Evolutionary conservation across 768 basidiomycete species (phyloP).

Genomic region (Russula compacta): DNA sequence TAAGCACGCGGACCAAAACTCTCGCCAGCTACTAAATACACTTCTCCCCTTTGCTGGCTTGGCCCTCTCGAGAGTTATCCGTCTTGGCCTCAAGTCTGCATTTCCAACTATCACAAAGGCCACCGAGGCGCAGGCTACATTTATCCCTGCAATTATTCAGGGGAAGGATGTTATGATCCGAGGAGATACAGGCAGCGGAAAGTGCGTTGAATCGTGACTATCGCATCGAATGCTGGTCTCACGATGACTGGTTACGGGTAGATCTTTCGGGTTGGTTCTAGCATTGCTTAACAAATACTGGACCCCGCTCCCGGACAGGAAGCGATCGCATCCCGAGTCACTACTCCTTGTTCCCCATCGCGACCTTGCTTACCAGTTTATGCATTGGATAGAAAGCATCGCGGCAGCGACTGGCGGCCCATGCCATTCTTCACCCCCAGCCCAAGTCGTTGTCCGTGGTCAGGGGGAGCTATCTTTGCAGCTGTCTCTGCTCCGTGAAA

Average conservation of each 20-base stretch:
- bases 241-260: constrained; percentile 24
- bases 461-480: constrained; percentile 30
- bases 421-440: constrained; percentile 30
- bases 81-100: constrained; percentile 41
- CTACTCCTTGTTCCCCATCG: constrained; percentile 15
- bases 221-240: background rate
- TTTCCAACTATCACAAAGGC: constrained; percentile 54
- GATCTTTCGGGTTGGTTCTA: constrained; percentile 64
- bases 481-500: constrained; percentile 21
- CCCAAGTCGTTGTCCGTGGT: constrained; percentile 56
- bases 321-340: constrained; percentile 2
- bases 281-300: constrained; percentile 55
- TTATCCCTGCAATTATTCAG: constrained; percentile 52
- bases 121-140: constrained; percentile 47
- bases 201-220: constrained; percentile 37
- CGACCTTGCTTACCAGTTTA: constrained; percentile 13
- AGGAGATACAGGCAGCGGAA: constrained; percentile 71
- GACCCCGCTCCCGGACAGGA: constrained; percentile 10
- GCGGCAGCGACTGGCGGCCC: background rate
- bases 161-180: constrained; percentile 56
- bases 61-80: constrained; percentile 43
- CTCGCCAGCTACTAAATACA: background rate
- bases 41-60: constrained; percentile 38
- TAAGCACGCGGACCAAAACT: background rate
- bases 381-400: constrained; percentile 12